Base-by-base conservation (phyloP, 352 stramenopile genomes). In the Phytopythium mirpurense region DNA sequence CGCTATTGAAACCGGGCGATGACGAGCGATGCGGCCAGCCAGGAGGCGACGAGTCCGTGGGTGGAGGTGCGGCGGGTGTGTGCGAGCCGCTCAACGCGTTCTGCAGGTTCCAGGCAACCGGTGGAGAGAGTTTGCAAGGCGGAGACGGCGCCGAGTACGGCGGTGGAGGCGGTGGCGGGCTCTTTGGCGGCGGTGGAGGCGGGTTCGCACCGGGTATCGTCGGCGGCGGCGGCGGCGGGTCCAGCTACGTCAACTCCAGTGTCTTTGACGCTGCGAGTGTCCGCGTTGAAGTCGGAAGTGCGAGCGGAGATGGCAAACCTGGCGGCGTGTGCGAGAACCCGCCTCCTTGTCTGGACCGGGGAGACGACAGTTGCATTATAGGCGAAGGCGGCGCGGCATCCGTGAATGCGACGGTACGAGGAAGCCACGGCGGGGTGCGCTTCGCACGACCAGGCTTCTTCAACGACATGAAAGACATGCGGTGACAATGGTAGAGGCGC, bases 171-270 rank as follows among this genome's bases (percentile, higher is more conserved):
- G 78, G 81, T 8, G 74, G 78, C 0, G 81, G 81, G 3, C 57
- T 75, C 38, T 92, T 83, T 58, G 81, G 81, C 23, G 81, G 81
- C 0, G 81, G 81, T 0, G 78, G 81, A 0, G 81, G 78, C 12
- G 81, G 81, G 0, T 91, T 87, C 45, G 70, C 81, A 2, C 81
- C 78, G 9, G 81, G 81, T 10, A 87, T 91, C 57, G 81, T 79
- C 23, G 81, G 78, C 14, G 78, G 76, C 1, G 81, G 76, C 0
- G 81, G 75, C 11, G 80, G 81, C 1, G 81, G 78, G 2, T 86
- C 81, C 9, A 89, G 75, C 44, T 87, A 71, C 26, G 59, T 86
- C n/a, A 83, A 86, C 55, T 26, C 31, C 14, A 48, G 29, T 5
- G 49, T 76, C 11, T 70, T 88, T 27, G 65, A 72, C 2, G 15